These are phyloP conservation scores for Grosmannia huntii DNA, from an alignment of 2,329 filamentous ascomycete species.

Conservation along the genomic window DNA sequence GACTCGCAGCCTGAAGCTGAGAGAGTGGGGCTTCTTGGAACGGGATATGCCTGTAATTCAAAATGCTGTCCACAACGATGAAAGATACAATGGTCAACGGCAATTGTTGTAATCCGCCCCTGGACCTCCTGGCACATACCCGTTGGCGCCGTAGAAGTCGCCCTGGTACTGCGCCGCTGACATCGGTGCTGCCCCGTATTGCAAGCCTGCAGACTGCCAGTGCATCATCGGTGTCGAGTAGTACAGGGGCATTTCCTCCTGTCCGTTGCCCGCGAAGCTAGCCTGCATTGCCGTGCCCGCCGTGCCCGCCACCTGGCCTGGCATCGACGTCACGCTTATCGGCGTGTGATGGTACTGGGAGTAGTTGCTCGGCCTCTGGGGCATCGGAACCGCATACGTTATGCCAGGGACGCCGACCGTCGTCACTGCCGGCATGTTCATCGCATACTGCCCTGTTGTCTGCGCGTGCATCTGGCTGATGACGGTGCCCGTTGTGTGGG, in stretches of 20 bases:
- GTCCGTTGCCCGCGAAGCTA: background rate
- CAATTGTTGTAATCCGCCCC: background rate
- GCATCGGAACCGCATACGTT: conserved; percentile 1
- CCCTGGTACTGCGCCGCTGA: background rate
- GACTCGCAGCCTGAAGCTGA: background rate
- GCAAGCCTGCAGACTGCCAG: background rate
- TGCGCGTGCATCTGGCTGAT: background rate
- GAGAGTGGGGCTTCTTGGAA: background rate
- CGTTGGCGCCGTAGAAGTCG: background rate
- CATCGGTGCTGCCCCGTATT: background rate
- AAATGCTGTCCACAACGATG: background rate
- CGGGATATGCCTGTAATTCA: background rate
- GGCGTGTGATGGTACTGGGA: background rate
- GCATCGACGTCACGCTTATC: background rate
- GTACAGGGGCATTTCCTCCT: conserved; percentile 2
- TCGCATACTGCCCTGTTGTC: background rate
- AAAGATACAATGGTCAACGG: background rate
- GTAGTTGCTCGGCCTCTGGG: background rate
- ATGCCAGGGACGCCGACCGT: background rate
- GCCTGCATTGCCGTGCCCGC: background rate
- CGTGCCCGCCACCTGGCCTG: background rate
- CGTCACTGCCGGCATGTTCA: background rate
- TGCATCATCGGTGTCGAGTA: background rate
- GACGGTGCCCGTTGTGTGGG: background rate
- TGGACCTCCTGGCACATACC: background rate